Conservation (phyloP, 495 filamentous ascomycete species). For the Talaromyces borbonicus region DNA sequence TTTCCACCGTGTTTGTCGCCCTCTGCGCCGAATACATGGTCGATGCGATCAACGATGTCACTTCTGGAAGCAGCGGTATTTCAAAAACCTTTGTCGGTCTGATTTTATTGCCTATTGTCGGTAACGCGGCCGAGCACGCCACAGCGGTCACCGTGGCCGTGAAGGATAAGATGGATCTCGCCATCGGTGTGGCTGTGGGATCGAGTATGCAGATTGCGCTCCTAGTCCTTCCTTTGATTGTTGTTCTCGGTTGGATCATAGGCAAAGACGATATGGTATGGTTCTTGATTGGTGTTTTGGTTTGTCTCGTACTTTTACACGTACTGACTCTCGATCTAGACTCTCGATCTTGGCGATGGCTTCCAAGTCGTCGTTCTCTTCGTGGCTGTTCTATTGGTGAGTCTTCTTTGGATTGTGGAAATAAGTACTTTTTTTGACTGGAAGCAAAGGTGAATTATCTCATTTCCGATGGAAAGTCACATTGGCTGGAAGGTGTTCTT, state of each 20-base stretch:
- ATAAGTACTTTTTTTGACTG: not conserved
- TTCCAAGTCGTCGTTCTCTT: constrained; percentile 78
- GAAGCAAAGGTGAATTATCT: constrained; percentile 66
- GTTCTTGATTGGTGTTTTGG: not conserved
- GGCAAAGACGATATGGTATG: constrained; percentile 40
- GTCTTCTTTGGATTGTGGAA: not conserved
- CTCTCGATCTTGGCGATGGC: constrained; percentile 60
- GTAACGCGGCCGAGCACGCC: constrained; percentile 81
- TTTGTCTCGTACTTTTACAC: not conserved
- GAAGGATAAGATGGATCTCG: constrained; percentile 88
- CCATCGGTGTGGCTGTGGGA: constrained; percentile 76
- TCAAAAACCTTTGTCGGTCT: constrained; percentile 72
- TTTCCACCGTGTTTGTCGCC: constrained; percentile 71
- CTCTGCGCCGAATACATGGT: constrained; percentile 88
- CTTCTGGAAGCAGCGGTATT: constrained; percentile 38
- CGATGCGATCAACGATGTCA: constrained; percentile 62
- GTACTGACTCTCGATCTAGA: constrained; percentile 39
- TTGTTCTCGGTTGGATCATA: constrained; percentile 76
- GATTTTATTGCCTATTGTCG: constrained; percentile 81
- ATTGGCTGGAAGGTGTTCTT: constrained; percentile 66
- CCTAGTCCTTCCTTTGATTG: constrained; percentile 64
- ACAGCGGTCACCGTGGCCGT: constrained; percentile 77
- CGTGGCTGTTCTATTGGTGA: constrained; percentile 56
- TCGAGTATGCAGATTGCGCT: constrained; percentile 83
- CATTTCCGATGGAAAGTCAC: constrained; percentile 52